These are phyloP conservation scores for Aspergillus asperescens DNA, from an alignment of 495 filamentous ascomycete genomes.

Conservation along the genomic window DNA sequence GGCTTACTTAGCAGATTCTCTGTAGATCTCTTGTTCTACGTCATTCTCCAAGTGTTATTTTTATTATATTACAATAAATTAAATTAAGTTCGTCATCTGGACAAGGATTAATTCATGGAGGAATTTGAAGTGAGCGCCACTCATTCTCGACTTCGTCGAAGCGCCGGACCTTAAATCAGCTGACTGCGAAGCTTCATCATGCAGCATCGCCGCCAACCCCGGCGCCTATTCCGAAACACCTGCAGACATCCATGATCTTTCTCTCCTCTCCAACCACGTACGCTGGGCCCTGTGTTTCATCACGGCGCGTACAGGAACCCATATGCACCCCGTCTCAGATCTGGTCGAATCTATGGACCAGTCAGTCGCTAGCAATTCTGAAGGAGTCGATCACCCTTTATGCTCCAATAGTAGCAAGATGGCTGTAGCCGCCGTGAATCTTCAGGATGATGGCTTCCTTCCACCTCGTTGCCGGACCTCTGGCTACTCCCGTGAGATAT, in stretches of 20 bases:
- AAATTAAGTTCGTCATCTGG: too few species aligned
- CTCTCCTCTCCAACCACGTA: neutral
- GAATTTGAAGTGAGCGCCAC: neutral
- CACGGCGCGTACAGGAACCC: constrained; percentile 30
- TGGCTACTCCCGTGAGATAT: neutral
- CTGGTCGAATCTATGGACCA: neutral
- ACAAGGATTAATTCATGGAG: neutral
- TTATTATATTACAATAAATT: too few species aligned
- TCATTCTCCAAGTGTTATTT: neutral
- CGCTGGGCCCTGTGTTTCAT: constrained; percentile 33
- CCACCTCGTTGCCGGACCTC: constrained; percentile 1
- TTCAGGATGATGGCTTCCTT: constrained; percentile 11
- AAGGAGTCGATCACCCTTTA: constrained; percentile 11
- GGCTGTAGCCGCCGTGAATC: constrained; percentile 8
- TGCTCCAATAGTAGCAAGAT: constrained; percentile 16
- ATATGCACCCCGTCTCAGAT: constrained; percentile 27
- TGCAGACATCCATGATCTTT: constrained; percentile 7
- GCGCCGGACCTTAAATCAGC: constrained; percentile 13
- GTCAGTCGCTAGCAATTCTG: constrained; percentile 14
- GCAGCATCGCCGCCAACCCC: constrained; percentile 27
- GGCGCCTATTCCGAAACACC: constrained; percentile 33
- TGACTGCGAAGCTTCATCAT: constrained; percentile 15
- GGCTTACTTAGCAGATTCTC: neutral
- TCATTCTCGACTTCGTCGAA: neutral
- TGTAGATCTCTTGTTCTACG: neutral